phyloP scores from a whole-genome alignment of 495 filamentous ascomycete genomes.

The Oleoguttula mirabilis region DNA sequence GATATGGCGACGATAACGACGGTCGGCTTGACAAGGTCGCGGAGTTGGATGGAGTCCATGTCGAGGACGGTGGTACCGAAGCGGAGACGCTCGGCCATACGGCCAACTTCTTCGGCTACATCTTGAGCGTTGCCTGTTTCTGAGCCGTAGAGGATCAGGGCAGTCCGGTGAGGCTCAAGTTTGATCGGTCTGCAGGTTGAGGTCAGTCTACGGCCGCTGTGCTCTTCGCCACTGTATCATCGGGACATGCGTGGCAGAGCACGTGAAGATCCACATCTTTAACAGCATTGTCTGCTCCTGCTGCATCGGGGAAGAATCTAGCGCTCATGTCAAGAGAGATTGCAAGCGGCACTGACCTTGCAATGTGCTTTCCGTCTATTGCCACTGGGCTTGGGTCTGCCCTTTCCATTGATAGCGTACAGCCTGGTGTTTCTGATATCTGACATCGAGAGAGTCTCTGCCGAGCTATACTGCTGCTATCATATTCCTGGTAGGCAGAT shows the following conservation, averaged over 20 bases:
- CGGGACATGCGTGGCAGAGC: too few relatives aligned
- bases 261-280: too few relatives aligned
- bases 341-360: too few relatives aligned
- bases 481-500: too few relatives aligned
- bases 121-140: conserved; percentile 92
- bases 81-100: conserved; percentile 57
- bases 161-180: too few relatives aligned
- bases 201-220: too few relatives aligned
- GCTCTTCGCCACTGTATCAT: too few relatives aligned
- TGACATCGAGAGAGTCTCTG: neutral
- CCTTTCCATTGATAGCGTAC: conserved; percentile 18
- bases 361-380: neutral
- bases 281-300: too few relatives aligned
- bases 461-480: too few relatives aligned
- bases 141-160: conserved; percentile 79
- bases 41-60: conserved; percentile 59
- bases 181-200: too few relatives aligned
- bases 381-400: conserved; percentile 3
- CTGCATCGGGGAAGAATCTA: too few relatives aligned
- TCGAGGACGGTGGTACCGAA: conserved; percentile 63
- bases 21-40: conserved; percentile 37
- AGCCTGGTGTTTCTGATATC: neutral
- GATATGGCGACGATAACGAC: conserved; percentile 71
- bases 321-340: too few relatives aligned
- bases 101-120: conserved; percentile 69